Base-by-base conservation (phyloP, 2,329 filamentous ascomycete species). In the Cytospora piceicola region DNA sequence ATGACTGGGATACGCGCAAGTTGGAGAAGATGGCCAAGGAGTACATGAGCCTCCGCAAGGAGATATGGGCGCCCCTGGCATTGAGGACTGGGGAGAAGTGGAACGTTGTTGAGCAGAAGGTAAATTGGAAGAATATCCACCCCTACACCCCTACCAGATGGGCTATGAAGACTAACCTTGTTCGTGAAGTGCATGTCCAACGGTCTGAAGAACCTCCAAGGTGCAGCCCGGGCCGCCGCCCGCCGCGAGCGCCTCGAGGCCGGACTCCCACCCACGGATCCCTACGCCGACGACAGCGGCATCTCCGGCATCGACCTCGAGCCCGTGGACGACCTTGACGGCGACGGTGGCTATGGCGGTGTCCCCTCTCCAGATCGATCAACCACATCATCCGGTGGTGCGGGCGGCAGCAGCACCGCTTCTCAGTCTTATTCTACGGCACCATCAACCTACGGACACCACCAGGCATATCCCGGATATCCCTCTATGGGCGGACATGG, bases 41-140 rank as follows among this genome's bases (percentile, higher is more conserved):
- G 74, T 96, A 96, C 78, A 91, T 93, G 85, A 83, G 83, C 68
- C 85, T 91, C 79, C 85, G 93, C 63, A 89, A 90, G 75, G 89
- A 93, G 76, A 94, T 96, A 74, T 96, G 93, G 93, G 84, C 84
- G 63, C 82, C 87, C 4, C 83, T 96, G 29, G 92, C 91, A 3
- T 82, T 85, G n/a, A 79, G 80, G 64, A 86, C 90, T 4, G 90
- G 94, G n/a, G 92, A 96, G 84, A 91, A 86, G 85, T 95, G 89
- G 93, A 91, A 81, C 70, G 87, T 86, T 11, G 83, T 88, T 42
- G 85, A 90, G 77, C 79, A 82, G 69, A 88, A 88, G 82, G 87
- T 89, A 73, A 36, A 12, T 70, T 86, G 73, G 72, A 76, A 12
- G 24, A 9, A 5, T 68, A 11, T 34, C 20, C 7, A 15, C 24